phyloP scores from a whole-genome alignment of 2,329 filamentous ascomycete genomes.

The Metarhizium sp. region DNA sequence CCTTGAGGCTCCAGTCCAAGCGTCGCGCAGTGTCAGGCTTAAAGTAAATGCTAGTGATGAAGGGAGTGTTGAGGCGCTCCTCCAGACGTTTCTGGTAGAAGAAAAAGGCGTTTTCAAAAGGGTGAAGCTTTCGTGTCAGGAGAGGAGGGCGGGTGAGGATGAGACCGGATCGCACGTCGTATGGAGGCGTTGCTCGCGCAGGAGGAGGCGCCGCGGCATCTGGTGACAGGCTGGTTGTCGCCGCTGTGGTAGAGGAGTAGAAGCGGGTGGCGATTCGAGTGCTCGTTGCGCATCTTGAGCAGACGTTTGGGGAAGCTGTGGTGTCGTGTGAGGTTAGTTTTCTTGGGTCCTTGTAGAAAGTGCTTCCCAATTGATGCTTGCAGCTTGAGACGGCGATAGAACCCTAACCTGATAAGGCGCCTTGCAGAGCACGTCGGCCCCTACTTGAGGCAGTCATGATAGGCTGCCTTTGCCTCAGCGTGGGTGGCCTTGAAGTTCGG shows the following conservation, averaged over 20 bases:
- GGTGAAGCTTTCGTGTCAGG: slow-evolving; percentile 71
- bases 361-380: background rate
- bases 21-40: slow-evolving; percentile 79
- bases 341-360: background rate
- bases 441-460: slow-evolving; percentile 47
- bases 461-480: slow-evolving; percentile 7
- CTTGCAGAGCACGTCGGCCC: slow-evolving; percentile 40
- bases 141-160: slow-evolving; percentile 83
- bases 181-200: slow-evolving; percentile 16
- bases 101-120: slow-evolving; percentile 88
- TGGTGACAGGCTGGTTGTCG: slow-evolving; percentile 11
- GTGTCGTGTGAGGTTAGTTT: slow-evolving; percentile 5
- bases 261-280: slow-evolving; percentile 20
- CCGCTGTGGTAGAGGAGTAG: slow-evolving; percentile 22
- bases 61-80: slow-evolving; percentile 80
- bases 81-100: slow-evolving; percentile 97
- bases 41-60: slow-evolving; percentile 89
- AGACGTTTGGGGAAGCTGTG: slow-evolving; percentile 21
- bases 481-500: slow-evolving; percentile 5
- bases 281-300: slow-evolving; percentile 28
- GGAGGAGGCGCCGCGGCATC: slow-evolving; percentile 11
- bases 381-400: background rate
- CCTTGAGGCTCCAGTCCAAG: slow-evolving; percentile 84
- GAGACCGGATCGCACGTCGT: slow-evolving; percentile 54
- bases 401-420: slow-evolving; percentile 40